Base-by-base conservation (phyloP, 176 grass and related monocot species). In the Oryza coarctata region DNA sequence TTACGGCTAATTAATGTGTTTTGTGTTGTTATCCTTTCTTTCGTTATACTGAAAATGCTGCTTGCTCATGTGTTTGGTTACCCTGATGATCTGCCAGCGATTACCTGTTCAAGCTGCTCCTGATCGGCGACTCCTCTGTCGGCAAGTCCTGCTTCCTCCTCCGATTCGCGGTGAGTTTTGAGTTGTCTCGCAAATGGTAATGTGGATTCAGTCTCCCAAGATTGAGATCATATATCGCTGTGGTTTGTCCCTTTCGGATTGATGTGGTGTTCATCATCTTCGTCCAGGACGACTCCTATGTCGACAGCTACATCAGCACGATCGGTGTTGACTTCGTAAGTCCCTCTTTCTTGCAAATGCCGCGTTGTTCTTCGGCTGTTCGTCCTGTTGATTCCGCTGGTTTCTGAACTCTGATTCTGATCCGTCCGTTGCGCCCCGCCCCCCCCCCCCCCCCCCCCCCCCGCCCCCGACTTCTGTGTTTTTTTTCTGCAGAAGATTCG, bases 21-120 rank as follows among this genome's bases (percentile, higher is more conserved):
- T 57, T 57, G 20, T 18, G 68, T n/a, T 18, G 68, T 28, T 13
- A 12, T 22, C 9, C 4, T 2, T 18, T 57, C 4, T 14, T 22
- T 34, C 22, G 30, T 2, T 27, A 0, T 31, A 7, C 0, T 23
- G 55, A 60, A 60, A 60, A 60, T 31, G 6, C 3, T 26, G 39
- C 10, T 12, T 12, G 30, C 26, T 47, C 39, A 0, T 26, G 50
- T 7, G 0, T n/a, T 17, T 63, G 23, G 23, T 7, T 40, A 34
- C 29, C 63, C 13, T 50, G 12, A 9, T 39, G 12, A 9, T 47
- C 27, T 17, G 18, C 1, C 4, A 94, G 92, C 1, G 92, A 94
- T 66, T 94, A 91, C 77, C 89, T 94, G 72, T 94, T 91, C 92
- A 94, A 94, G 89, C 87, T 94, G 38, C 92, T 94, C 81, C 12